These are phyloP conservation scores for Puccinia triticina DNA, from an alignment of 1,284 basidiomycete genomes.

Conservation along the genomic window DNA sequence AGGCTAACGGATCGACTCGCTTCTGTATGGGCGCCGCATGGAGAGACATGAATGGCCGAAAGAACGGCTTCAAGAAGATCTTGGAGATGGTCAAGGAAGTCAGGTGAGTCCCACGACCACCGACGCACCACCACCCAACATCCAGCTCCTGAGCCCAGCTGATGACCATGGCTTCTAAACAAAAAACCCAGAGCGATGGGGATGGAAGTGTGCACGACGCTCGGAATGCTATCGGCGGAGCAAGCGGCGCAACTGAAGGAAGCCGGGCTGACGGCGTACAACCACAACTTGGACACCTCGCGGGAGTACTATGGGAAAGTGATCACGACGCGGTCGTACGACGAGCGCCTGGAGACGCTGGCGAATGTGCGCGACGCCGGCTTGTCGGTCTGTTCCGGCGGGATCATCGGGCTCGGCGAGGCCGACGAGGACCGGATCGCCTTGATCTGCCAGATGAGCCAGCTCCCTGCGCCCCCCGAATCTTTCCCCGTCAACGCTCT, in stretches of 20 bases:
- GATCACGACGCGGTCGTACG: slow-evolving; percentile 91
- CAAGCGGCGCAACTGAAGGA: slow-evolving; percentile 91
- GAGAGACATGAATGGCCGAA: slow-evolving; percentile 90
- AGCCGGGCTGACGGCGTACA: slow-evolving; percentile 95
- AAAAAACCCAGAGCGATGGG: slow-evolving; percentile 71
- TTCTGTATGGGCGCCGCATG: slow-evolving; percentile 99
- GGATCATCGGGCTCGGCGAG: slow-evolving; percentile 93
- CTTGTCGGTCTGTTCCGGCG: slow-evolving; percentile 95
- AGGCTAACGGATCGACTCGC: slow-evolving; percentile 91
- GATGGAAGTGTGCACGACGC: slow-evolving; percentile 85
- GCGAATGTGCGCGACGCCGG: slow-evolving; percentile 87
- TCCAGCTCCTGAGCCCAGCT: too few relatives aligned
- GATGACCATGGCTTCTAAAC: too few relatives aligned
- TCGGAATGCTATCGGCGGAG: slow-evolving; percentile 92
- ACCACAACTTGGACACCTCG: slow-evolving; percentile 97
- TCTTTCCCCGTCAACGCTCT: slow-evolving; percentile 98
- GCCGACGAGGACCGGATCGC: slow-evolving; percentile 86
- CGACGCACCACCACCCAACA: not conserved
- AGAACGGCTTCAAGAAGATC: slow-evolving; percentile 91
- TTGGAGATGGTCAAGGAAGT: slow-evolving; percentile 79
- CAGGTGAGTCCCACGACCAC: slow-evolving; percentile 62
- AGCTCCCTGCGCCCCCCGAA: slow-evolving; percentile 87
- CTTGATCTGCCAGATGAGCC: slow-evolving; percentile 89
- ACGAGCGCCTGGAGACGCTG: slow-evolving; percentile 88
- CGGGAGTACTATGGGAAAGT: slow-evolving; percentile 95